Evolutionary conservation across 1,139 yeast genomes (phyloP).

Genomic region (Diutina rugosa): DNA sequence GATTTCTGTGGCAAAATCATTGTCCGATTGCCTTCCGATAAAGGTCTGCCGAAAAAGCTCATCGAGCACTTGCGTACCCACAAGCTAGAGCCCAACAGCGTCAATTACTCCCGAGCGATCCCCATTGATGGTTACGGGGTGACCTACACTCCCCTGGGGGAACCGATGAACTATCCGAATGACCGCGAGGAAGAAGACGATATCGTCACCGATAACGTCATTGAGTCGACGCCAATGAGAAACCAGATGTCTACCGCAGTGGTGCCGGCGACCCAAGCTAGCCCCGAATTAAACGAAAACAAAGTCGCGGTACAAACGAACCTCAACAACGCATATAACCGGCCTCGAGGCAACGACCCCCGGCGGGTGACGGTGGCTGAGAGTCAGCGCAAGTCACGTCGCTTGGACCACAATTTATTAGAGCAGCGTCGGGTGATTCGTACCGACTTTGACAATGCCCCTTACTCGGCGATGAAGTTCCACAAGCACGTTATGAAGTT

Average conservation of each 20-base stretch:
- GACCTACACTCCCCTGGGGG: slow-evolving; percentile 17
- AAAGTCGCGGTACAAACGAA: not conserved
- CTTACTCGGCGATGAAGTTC: slow-evolving; percentile 33
- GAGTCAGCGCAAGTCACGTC: not conserved
- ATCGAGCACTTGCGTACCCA: slow-evolving; percentile 46
- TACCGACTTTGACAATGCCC: slow-evolving; percentile 23
- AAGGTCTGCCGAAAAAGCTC: slow-evolving; percentile 47
- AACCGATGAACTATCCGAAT: not conserved
- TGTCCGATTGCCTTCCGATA: slow-evolving; percentile 35
- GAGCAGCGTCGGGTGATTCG: slow-evolving; percentile 1
- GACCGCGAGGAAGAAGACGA: not conserved
- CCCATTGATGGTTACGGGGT: slow-evolving; percentile 29
- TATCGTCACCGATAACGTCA: not conserved
- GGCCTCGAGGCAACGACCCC: not conserved
- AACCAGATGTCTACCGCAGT: not conserved
- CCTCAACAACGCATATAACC: not conserved
- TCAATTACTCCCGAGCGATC: slow-evolving; percentile 20
- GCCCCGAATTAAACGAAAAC: not conserved
- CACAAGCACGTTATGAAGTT: slow-evolving; percentile 40
- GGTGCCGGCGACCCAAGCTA: not conserved
- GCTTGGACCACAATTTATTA: not conserved
- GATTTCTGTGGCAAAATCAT: slow-evolving; percentile 40
- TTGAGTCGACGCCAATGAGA: not conserved
- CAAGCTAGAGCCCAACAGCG: slow-evolving; percentile 26
- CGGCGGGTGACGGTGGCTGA: not conserved